Base-by-base conservation (phyloP, 169 alveolate species). In the Sarcocystis neurona region DNA sequence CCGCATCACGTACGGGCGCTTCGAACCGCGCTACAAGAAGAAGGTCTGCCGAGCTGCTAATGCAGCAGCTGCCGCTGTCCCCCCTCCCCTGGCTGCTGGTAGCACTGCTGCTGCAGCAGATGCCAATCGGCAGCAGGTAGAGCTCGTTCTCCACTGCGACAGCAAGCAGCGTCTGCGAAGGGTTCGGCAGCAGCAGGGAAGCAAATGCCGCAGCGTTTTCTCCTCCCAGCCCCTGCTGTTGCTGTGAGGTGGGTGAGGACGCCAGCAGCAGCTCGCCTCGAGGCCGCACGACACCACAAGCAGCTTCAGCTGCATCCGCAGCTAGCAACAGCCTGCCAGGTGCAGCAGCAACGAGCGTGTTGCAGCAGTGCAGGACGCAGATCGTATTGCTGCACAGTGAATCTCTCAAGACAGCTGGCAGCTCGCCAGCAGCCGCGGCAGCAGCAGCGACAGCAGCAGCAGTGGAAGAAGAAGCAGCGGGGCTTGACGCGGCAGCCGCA, bases 311-410 rank as follows among this genome's bases (percentile, higher is more conserved):
- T 6, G 82, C 82, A 39, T 72, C 82, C 34, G 41, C 47, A 10
- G 82, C 82, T 5, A 43, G 2, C 39, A n/a, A n/a, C n/a, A 72
- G 1, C 56, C 37, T 41, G n/a, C 27, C 53, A 30, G 15, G 50
- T 0, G 48, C 53, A 0, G 58, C 43, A 6, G 41, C 43, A 0
- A 72, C 43, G 34, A 72, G 82, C n/a, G 27, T 56, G 58, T 37
- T 39, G 56, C 82, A 72, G 46, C 82, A 72, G 53, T 72, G 82
- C 34, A 72, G 82, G 10, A 72, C 34, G 32, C 82, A 72, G 39
- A 72, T 10, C 56, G 43, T 72, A 53, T 72, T 56, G 3, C 34
- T 37, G 41, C 82, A 72, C 82, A 48, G 6, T 56, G 56, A 48
- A 32, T n/a, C 47, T 0, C 2, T 23, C 41, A 72, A 53, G 6